Evolutionary conservation across 257 asterid genomes (phyloP).

Genomic region (Paraleonurus japonicus): DNA sequence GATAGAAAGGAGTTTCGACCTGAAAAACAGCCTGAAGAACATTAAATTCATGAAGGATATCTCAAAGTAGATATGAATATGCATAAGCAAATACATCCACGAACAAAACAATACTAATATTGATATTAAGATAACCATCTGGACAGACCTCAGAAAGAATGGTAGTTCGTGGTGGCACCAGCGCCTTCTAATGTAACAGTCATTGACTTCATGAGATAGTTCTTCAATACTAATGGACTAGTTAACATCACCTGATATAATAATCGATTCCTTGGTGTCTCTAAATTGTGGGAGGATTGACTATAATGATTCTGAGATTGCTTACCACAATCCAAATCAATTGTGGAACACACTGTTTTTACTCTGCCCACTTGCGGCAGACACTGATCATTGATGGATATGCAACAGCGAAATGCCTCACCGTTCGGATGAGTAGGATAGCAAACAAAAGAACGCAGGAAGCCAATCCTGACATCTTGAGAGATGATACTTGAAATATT

Average conservation of each 20-base stretch:
- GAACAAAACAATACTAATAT: conserved; percentile 2
- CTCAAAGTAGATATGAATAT: conserved; percentile 5
- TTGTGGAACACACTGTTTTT: conserved; percentile 38
- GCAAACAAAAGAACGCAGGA: conserved; percentile 83
- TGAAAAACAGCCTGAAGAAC: conserved; percentile 41
- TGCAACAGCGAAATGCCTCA: conserved; percentile 93
- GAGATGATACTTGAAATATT: conserved; percentile 78
- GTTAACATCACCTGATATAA: conserved; percentile 67
- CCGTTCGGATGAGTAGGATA: conserved; percentile 95
- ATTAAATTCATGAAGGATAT: conserved; percentile 22
- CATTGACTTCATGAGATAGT: conserved; percentile 74
- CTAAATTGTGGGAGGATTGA: conserved; percentile 39
- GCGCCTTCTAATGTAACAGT: conserved; percentile 73
- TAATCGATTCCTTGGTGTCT: conserved; percentile 51
- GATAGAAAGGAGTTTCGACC: conserved; percentile 90
- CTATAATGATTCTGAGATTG: conserved; percentile 32
- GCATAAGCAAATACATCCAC: conserved; percentile 6
- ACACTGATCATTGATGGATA: conserved; percentile 63
- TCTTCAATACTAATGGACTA: conserved; percentile 78
- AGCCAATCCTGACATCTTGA: conserved; percentile 64
- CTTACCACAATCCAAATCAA: conserved; percentile 36
- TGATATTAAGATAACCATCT: conserved; percentile 20
- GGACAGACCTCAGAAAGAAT: conserved; percentile 71
- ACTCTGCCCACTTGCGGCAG: conserved; percentile 57
- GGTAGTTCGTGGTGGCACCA: conserved; percentile 61